phyloP scores from a whole-genome alignment of 2,329 filamentous ascomycete genomes.

The Neonectria ditissima region DNA sequence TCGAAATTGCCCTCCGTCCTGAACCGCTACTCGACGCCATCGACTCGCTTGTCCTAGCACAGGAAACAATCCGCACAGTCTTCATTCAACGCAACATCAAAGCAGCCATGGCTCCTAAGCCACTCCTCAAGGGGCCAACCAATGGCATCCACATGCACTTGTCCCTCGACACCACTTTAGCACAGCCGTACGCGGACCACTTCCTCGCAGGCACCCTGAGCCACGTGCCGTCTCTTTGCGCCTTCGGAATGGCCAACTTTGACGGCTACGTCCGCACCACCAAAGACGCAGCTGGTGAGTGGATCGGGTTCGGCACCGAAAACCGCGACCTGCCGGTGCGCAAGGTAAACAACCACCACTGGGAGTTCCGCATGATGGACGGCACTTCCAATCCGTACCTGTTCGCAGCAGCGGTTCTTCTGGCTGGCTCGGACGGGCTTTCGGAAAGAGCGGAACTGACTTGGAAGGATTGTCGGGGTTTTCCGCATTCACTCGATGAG shows the following conservation, averaged over 20 bases:
- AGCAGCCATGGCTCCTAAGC: constrained; percentile 19
- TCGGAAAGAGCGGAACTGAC: neutral
- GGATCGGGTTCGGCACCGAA: constrained; percentile 14
- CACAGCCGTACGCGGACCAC: constrained; percentile 1
- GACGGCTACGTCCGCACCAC: constrained; percentile 18
- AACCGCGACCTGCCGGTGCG: constrained; percentile 16
- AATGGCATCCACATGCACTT: constrained; percentile 9
- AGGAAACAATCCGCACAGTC: constrained; percentile 17
- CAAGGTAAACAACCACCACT: constrained; percentile 7
- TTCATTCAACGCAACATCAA: constrained; percentile 11
- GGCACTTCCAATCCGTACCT: constrained; percentile 15
- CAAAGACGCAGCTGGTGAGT: constrained; percentile 7
- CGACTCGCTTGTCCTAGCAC: constrained; percentile 13
- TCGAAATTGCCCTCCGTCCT: constrained; percentile 12
- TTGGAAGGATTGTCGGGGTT: neutral
- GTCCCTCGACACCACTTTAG: neutral
- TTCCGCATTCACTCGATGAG: neutral
- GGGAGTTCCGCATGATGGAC: constrained; percentile 18
- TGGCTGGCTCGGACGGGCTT: constrained; percentile 1
- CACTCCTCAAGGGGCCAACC: constrained; percentile 1
- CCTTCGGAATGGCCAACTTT: constrained; percentile 20
- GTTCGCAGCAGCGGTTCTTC: constrained; percentile 2
- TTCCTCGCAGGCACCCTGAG: constrained; percentile 11
- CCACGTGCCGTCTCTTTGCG: constrained; percentile 15
- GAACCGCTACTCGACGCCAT: constrained; percentile 12